Conservation (phyloP, 331 rosid genomes). For the Saraca asoca region DNA sequence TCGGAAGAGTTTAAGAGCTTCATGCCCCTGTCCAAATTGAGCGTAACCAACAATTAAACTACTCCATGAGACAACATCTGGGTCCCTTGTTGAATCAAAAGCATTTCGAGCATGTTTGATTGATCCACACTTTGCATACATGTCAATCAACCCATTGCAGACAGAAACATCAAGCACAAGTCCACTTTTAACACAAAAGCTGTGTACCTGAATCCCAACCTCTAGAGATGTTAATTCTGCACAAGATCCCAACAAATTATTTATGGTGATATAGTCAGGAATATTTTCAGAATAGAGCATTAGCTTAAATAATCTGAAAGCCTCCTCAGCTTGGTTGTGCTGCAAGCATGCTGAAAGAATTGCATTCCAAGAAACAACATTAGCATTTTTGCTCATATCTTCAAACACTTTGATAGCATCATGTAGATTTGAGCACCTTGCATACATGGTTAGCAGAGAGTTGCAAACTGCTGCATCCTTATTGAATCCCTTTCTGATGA, state of each 20-base stretch:
- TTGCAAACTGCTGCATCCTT: constrained; percentile 50
- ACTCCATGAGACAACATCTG: constrained; percentile 76
- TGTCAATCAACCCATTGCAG: constrained; percentile 70
- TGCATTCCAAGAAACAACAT: constrained; percentile 75
- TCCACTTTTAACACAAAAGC: constrained; percentile 64
- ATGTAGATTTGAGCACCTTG: constrained; percentile 60
- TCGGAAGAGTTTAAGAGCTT: constrained; percentile 65
- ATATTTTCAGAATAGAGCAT: constrained; percentile 56
- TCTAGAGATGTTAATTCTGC: constrained; percentile 63
- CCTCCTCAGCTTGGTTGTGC: constrained; percentile 59
- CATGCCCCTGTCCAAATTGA: constrained; percentile 64
- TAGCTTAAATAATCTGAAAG: constrained; percentile 49
- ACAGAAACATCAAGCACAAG: constrained; percentile 53
- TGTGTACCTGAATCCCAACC: constrained; percentile 70
- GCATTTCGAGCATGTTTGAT: constrained; percentile 54
- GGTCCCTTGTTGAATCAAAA: constrained; percentile 52
- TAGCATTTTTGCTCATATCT: constrained; percentile 43
- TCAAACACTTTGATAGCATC: constrained; percentile 59
- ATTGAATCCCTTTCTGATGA: constrained; percentile 50
- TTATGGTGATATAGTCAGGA: constrained; percentile 61
- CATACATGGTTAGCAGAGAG: constrained; percentile 65
- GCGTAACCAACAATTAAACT: constrained; percentile 77
- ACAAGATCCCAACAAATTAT: constrained; percentile 60
- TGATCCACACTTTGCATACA: constrained; percentile 81
- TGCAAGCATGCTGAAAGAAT: constrained; percentile 64